Evolutionary conservation across 140 eudicot species (phyloP), one percentile per base, ranked within the genome.

Genomic region (Bidens hawaiensis): DNA sequence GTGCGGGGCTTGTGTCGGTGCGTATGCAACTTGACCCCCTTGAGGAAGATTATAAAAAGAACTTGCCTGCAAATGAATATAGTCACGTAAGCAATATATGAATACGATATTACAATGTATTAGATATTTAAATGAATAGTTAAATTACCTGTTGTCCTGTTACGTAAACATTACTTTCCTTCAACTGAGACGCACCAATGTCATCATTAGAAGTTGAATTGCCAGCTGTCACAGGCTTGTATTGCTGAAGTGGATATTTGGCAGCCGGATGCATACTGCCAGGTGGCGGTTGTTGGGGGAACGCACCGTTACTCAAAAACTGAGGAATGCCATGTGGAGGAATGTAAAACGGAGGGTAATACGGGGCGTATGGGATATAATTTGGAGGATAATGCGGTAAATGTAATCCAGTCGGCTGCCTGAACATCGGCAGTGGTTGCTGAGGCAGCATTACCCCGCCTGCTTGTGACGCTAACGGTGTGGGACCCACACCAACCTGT

Each of bases 361-460:
- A 86, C 27, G 82, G 94, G 41, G 79, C 86, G 45, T 90, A 90
- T 27, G 95, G 97, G 69, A 81, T 60, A 45, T 74, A 86, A 56
- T 79, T 90, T 45, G 97, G 75, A 65, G 96, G 85, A 64, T 86
- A 90, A 67, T 90, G 97, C 36, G 90, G 90, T 34, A 87, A 63
- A 62, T 79, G 95, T 68, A 90, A 33, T 72, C 95, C 97, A 15
- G 96, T 23, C 53, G 97, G 95, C 30, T 82, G 97, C 38, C 97
- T 75, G 74, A 83, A 90, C 50, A 87, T 80, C 1, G 97, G 83
- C 43, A 83, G 73, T 28, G 85, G 91, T 70, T 90, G 95, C 69
- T 89, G 97, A 58, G 90, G 71, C 72, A 75, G 95, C 89, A 89
- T 79, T 23, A 86, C 72, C 46, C 95, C 95, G 65, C 85, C 76